Evolutionary conservation across 2,329 filamentous ascomycete species (phyloP), one percentile per base, ranked within the genome.

Genomic region (Phaeophleospora eucalypticola): DNA sequence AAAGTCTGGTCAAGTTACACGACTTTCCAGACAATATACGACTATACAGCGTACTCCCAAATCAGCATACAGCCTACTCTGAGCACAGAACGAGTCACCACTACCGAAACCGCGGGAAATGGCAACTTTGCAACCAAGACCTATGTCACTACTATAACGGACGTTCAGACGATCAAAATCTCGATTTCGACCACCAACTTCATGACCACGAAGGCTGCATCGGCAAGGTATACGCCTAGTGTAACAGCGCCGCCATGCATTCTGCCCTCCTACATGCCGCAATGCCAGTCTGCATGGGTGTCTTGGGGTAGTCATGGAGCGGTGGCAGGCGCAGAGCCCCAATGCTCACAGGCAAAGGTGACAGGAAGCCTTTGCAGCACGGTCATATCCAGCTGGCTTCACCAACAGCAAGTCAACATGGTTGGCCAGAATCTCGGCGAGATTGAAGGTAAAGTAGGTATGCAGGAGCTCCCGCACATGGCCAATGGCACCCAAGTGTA

Each of bases 201-300:
- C n/a, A n/a, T n/a, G 9, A 3, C 6, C 24, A 15, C 4, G 3
- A 37, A 33, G 10, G 9, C 8, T 6, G 27, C 18, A 10, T 4
- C 42, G 12, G 9, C 10, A 19, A 29, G n/a, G 9, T 41, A 34
- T 27, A 17, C 12, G 9, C 34, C 27, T 4, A 34, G 10, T n/a
- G 29, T 51, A 21, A 51, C 42, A 16, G 14, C 44, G 17, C 51
- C 51, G 17, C 20, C 41, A 8, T 54, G 48, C 33, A 21, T 15
- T 7, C 36, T 54, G n/a, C 42, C 48, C 12, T 36, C 45, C 3
- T 41, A 48, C n/a, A 48, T 51, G 19, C 45, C 51, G 10, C 42
- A 54, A 20, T 54, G 51, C 33, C 51, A 54, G 21, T 43, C 45
- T 4, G 24, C 41, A 4, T 54, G 51, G 51, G n/a, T 37, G 3